Evolutionary conservation across 2,329 filamentous ascomycete species (phyloP), one percentile per base, ranked within the genome.

Genomic region (Proliferodiscus dingleyae): DNA sequence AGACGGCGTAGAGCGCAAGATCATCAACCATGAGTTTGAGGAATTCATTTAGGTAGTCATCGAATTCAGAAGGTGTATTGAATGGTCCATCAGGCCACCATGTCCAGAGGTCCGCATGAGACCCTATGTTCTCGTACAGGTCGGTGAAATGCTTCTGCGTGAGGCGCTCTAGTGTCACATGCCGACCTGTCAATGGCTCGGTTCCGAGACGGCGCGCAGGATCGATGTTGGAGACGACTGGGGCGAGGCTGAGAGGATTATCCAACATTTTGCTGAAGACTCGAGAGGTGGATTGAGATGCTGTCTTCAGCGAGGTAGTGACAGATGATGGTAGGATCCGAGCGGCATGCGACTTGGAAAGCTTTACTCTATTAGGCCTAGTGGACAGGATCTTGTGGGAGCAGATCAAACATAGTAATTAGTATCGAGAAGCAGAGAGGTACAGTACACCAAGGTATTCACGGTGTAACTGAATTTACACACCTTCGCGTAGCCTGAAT

Each of bases 81-180:
- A 42, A 24, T 37, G 41, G 46, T 24, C 21, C 46, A 11, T 45
- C 42, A 8, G 46, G 46, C 46, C 46, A 49, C 22, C 38, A 49
- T 45, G 16, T 38, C 46, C 46, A 49, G 32, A 49, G 24, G 30
- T 49, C 46, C n/a, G 32, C n/a, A 28, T 45, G 29, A 38, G 37
- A 18, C 5, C 46, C 41, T 16, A 49, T 24, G 33, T 45, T 41
- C 24, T 37, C 38, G 2, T 19, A 49, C 15, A 49, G 46, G 37
- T 45, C 41, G 11, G 42, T 7, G 42, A 42, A 49, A 42, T 49
- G 46, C 5, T 45, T 34, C 38, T 37, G 23, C 23, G 37, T 34
- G 29, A 49, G 46, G 42, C 23, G 42, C 33, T 45, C 42, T 15
- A 49, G 42, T 21, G n/a, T 45, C 33, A 49, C 46, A 34, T 49